Evolutionary conservation across 306 rosid species (phyloP), one percentile per base, ranked within the genome.

Genomic region (Glycyrrhiza uralensis): DNA sequence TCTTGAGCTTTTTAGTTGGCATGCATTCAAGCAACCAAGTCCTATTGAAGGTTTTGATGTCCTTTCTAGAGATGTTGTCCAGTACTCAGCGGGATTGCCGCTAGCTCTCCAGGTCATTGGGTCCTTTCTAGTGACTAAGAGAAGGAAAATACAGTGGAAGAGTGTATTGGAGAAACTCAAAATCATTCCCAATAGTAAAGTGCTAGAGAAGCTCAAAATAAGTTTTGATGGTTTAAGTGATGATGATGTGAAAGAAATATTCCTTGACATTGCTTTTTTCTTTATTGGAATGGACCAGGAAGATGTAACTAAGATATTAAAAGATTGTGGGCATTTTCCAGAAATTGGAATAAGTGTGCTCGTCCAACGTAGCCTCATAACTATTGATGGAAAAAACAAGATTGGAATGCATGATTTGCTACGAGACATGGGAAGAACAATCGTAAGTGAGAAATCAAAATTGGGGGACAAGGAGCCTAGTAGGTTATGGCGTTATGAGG

Each of bases 181-280:
- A 35, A 15, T 0, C 20, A 78, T 71, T 41, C 73, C 82, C 0
- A 1, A 52, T 42, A 19, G 14, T 6, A 1, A 78, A 33, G 66
- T 63, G 9, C 54, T 50, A 0, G 4, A 3, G 18, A 69, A 50
- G 71, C 14, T 78, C 11, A 61, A 9, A 78, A 41, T 78, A 52
- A 78, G 77, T 11, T 78, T 19, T 62, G 78, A 78, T 44, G 61
- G 74, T 32, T 54, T 78, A 71, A 24, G 3, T 7, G 77, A 71
- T 42, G 7, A 63, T 32, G 36, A 12, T 3, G 23, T 29, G n/a
- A 42, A 17, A 64, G 24, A 54, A 2, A 78, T 71, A 30, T 78
- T 78, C 5, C 78, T 71, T 22, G 73, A 78, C 7, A 78, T 78
- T 20, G 63, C 67, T 11, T 78, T 42, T 29, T 78, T 78, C 77